Base-by-base conservation (phyloP, 768 basidiomycete species). In the Chalciporus sphaerocephalus region DNA sequence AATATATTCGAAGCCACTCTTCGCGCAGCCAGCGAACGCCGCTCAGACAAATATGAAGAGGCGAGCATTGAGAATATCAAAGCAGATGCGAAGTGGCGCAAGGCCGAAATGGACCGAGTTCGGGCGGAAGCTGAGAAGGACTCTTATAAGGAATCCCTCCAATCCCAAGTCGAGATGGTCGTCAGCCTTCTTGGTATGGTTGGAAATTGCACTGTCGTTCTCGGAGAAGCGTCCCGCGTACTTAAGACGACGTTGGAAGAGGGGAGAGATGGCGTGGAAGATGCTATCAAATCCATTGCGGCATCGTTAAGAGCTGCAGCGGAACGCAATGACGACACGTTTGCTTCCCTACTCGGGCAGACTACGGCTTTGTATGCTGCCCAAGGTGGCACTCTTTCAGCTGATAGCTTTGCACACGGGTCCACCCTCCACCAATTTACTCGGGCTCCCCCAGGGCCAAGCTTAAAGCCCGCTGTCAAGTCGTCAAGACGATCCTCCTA, bases 1-100 rank as follows among this genome's bases (percentile, higher is more conserved):
- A 80, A 84, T 24, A 86, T 92, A 76, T 90, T 92, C 58, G 87
- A 90, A 38, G 90, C 87, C 13, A 88, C 86, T 28, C 76, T 92
- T 59, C 80, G 86, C n/a, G 88, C 88, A 13, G 82, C 84, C 39
- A 80, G 84, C 25, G 87, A 93, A 58, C 74, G 91, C 43, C 81
- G 77, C 49, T 87, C 84, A 4, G 87, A 90, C 51, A 82, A 81
- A 53, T 67, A 91, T 27, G 91, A 92, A 58, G 85, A 90, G 21
- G 56, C 77, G 30, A 78, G 74, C 55, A 60, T 81, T 20, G 83
- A 88, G 48, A 85, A 79, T 51, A 69, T 93, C 57, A 85, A 81
- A 57, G 74, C 85, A 18, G 83, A 88, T 48, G 83, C 83, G 1
- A 70, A 73, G 40, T 76, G 73, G 63, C 75, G 75, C 47, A 83